Percentiles rank a stretch among this genome's conserved stretches.
These are phyloP conservation scores for Alternaria rosae DNA, from an alignment of 2,329 filamentous ascomycete species.

Conservation along the genomic window DNA sequence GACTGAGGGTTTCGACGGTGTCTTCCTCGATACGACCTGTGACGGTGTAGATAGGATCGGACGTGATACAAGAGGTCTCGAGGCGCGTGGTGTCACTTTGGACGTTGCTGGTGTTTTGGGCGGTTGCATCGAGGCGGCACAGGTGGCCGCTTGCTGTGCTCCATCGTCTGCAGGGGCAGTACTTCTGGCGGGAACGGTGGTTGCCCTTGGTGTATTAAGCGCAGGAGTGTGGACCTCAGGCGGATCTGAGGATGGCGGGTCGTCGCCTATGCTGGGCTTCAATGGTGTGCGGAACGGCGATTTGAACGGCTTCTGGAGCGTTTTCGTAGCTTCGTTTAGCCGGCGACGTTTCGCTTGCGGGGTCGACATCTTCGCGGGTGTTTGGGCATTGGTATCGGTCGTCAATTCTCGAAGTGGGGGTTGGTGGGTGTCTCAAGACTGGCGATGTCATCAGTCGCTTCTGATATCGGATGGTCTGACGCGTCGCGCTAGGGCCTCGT, in stretches of 20 bases:
- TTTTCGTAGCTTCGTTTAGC: constrained; percentile 64
- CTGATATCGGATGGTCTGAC: not conserved
- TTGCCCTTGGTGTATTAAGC: not conserved
- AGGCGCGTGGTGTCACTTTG: constrained; percentile 4
- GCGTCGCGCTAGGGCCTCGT: constrained; percentile 8
- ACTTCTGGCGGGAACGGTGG: not conserved
- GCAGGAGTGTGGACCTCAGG: constrained; percentile 18
- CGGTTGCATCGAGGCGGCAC: not conserved
- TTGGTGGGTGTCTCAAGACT: not conserved
- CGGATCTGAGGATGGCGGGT: constrained; percentile 37
- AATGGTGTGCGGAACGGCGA: constrained; percentile 67
- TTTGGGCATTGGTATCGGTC: constrained; percentile 18
- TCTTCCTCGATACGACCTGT: constrained; percentile 20
- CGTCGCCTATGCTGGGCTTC: constrained; percentile 32
- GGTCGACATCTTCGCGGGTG: constrained; percentile 53
- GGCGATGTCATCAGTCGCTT: constrained; percentile 13
- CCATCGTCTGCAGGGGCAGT: constrained; percentile 1
- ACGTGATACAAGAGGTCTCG: constrained; percentile 24
- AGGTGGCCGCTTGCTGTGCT: not conserved
- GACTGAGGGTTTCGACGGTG: constrained; percentile 32
- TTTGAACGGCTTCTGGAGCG: constrained; percentile 74
- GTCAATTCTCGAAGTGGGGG: not conserved
- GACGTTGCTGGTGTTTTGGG: constrained; percentile 9
- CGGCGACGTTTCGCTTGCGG: constrained; percentile 69
- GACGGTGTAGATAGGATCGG: constrained; percentile 19